Percentiles rank a stretch among this genome's conserved stretches.
These are phyloP conservation scores for Tetragonia tetragonoides DNA, from an alignment of 148 eudicot genomes.

Conservation along the genomic window DNA sequence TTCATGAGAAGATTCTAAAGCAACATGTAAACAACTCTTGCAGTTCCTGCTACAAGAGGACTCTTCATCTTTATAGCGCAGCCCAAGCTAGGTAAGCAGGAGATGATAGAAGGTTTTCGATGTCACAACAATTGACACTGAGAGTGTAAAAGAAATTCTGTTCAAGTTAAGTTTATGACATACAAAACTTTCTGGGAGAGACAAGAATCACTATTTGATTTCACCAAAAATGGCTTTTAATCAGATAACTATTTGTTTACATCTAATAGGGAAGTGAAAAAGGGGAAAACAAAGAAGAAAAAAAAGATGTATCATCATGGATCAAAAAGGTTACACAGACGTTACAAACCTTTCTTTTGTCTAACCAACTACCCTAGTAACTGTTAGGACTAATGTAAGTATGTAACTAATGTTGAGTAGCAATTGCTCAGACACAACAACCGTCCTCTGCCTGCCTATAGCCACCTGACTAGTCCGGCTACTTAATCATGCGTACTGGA, in stretches of 20 bases:
- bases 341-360: background rate
- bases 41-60: too few relatives aligned
- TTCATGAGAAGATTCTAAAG: too few relatives aligned
- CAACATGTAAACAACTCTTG: too few relatives aligned
- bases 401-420: background rate
- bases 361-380: constrained; percentile 10
- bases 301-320: background rate
- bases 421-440: background rate
- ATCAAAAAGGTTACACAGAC: background rate
- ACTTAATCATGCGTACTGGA: background rate
- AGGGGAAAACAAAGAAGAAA: background rate
- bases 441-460: constrained; percentile 1
- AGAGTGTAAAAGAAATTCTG: too few relatives aligned
- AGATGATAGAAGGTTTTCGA: too few relatives aligned
- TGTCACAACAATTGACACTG: too few relatives aligned
- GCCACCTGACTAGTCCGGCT: background rate
- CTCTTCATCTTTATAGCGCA: too few relatives aligned
- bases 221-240: too few relatives aligned
- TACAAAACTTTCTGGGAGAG: too few relatives aligned
- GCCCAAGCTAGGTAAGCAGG: too few relatives aligned
- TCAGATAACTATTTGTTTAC: too few relatives aligned
- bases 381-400: background rate
- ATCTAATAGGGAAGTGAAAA: background rate
- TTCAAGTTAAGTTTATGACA: too few relatives aligned
- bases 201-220: background rate